phyloP scores from a whole-genome alignment of 2,329 filamentous ascomycete species.

The Pestalotiopsis sp. region DNA sequence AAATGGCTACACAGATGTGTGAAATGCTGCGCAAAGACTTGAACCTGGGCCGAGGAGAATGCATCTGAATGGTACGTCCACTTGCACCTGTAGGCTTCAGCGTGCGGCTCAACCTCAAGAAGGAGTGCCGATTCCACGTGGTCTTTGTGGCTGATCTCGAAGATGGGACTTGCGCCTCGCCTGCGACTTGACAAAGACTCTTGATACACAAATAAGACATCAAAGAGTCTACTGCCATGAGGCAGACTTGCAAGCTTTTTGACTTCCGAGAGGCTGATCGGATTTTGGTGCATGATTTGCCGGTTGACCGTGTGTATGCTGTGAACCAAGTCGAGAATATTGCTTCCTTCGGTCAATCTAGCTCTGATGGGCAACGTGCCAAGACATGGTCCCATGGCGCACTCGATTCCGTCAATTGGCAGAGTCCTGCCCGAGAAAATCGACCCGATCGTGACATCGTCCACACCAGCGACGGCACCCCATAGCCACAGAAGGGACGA shows the following conservation, averaged over 20 bases:
- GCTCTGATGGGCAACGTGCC: constrained; percentile 72
- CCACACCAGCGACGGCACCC: constrained; percentile 59
- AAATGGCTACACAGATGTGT: constrained; percentile 44
- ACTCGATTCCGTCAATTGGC: constrained; percentile 69
- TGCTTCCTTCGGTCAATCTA: constrained; percentile 51
- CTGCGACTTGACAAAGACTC: constrained; percentile 57
- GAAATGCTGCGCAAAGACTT: constrained; percentile 61
- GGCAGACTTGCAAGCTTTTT: constrained; percentile 58
- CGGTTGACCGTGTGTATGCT: constrained; percentile 67
- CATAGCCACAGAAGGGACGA: constrained; percentile 68
- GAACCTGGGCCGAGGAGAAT: constrained; percentile 56
- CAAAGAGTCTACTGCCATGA: constrained; percentile 64
- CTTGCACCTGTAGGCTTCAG: constrained; percentile 40
- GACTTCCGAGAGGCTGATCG: constrained; percentile 68
- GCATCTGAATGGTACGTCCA: constrained; percentile 47
- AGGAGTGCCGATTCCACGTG: constrained; percentile 74
- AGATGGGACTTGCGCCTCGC: constrained; percentile 36
- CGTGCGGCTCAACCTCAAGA: constrained; percentile 70
- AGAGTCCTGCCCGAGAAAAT: constrained; percentile 81
- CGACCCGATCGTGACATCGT: constrained; percentile 73
- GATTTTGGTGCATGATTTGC: constrained; percentile 62
- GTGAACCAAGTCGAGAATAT: constrained; percentile 60
- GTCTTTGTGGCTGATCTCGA: constrained; percentile 63
- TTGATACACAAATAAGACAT: constrained; percentile 82
- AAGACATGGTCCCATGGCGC: constrained; percentile 78